Evolutionary conservation across 2,329 filamentous ascomycete genomes (phyloP), one percentile per base, ranked within the genome.

Genomic region (Chrysoporthe austroafricana): DNA sequence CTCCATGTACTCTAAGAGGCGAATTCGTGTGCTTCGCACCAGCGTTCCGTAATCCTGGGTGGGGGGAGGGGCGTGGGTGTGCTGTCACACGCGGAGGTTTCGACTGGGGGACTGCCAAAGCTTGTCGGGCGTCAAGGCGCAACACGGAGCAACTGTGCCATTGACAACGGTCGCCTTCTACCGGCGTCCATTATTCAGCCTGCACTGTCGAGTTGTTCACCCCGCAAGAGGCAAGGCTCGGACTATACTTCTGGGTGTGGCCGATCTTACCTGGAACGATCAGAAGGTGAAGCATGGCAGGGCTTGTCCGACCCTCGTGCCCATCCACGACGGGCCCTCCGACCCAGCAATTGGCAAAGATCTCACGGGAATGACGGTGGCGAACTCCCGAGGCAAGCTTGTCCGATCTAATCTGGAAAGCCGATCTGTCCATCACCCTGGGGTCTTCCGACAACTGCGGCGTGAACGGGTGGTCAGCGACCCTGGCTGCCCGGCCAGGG

Each of bases 351-450:
- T 32, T 21, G 34, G 32, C 54, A 39, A 13, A 39, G 13, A 14
- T 14, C 13, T 14, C 13, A n/a, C 13, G 44, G 44, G 44, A 21
- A n/a, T 8, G 18, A 39, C 54, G 18, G 54, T 57, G 54, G 54
- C 54, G 39, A 57, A 36, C 8, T 21, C 8, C 1, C 32, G n/a
- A 34, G 11, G 16, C 66, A 21, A 36, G 61, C 39, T 65, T 56
- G 50, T 43, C 43, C 43, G 44, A 62, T 62, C 58, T 43, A 57
- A 62, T 58, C 32, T 18, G 63, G 66, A 58, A 68, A 50, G 66
- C 57, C 66, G 66, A 66, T 68, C 63, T 68, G 66, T 36, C 21
- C 43, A 68, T 68, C 66, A 34, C 63, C 54, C 39, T 16, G 36
- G 60, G 57, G 62, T 62, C 63, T 59, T 52, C n/a, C 58, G 21